A percentile compares a stretch with the other conserved stretches of the same genome.
Evolutionary conservation across 257 asterid species (phyloP).

Genomic region (Primulina eburnea): DNA sequence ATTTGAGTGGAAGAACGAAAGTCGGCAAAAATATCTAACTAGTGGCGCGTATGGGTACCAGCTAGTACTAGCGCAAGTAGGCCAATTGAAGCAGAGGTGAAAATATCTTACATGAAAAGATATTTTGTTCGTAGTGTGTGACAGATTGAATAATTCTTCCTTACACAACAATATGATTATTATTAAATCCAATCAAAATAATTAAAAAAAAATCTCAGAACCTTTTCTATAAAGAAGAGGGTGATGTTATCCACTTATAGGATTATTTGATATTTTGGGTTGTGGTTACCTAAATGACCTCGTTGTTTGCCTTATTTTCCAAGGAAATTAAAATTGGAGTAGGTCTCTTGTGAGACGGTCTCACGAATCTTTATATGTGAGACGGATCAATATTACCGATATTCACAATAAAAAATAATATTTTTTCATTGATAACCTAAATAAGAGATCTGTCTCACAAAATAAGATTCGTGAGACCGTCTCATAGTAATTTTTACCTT

Average conservation of each 20-base stretch:
- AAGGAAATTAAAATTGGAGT: no score
- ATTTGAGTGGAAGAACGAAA: not conserved
- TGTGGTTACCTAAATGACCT: not conserved
- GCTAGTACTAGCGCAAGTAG: conserved; percentile 8
- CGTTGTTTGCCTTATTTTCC: no score
- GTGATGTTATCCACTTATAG: not conserved
- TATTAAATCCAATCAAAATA: not conserved
- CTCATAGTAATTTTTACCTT: no score
- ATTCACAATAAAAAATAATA: no score
- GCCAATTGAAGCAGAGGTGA: conserved; percentile 1
- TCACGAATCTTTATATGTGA: no score
- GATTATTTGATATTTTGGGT: not conserved
- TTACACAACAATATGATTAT: not conserved
- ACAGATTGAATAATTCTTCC: conserved; percentile 23
- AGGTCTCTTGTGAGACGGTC: no score
- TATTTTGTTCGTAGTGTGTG: conserved; percentile 30
- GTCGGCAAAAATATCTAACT: not conserved
- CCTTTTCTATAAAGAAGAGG: not conserved
- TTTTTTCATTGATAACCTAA: no score
- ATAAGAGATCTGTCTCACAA: no score
- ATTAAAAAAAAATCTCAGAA: no score
- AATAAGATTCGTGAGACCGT: no score
- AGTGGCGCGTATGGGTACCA: conserved; percentile 23
- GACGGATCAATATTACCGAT: no score
- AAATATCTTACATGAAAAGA: conserved; percentile 36